These are phyloP conservation scores for Grifola frondosa DNA, from an alignment of 1,284 basidiomycete species.

Conservation along the genomic window DNA sequence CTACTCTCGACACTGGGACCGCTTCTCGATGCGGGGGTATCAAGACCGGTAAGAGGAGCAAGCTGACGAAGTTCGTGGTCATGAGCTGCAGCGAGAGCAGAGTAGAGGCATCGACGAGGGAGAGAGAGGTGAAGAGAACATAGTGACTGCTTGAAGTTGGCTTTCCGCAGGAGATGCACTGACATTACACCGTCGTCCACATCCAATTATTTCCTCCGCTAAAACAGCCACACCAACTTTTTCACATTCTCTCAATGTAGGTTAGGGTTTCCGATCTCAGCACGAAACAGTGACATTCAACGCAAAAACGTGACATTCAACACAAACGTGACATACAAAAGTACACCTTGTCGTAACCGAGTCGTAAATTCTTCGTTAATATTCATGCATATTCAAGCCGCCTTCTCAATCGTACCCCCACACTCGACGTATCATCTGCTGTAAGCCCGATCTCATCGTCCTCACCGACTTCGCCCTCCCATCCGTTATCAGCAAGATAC, in stretches of 20 bases:
- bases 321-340: constrained; percentile 1
- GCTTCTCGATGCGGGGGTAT: too few relatives aligned
- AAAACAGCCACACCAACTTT: constrained; percentile 11
- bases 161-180: constrained; percentile 27
- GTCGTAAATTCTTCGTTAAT: neutral
- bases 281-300: too few relatives aligned
- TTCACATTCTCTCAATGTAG: too few relatives aligned
- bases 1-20: too few relatives aligned
- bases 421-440: constrained; percentile 19
- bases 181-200: constrained; percentile 31
- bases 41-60: too few relatives aligned
- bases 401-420: constrained; percentile 16
- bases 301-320: too few relatives aligned
- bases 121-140: constrained; percentile 21
- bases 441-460: constrained; percentile 43
- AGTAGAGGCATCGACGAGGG: constrained; percentile 25
- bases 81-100: constrained; percentile 25
- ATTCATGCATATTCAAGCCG: constrained; percentile 3
- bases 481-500: constrained; percentile 64
- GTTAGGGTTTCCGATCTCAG: constrained; percentile 7
- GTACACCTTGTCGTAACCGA: too few relatives aligned
- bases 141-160: constrained; percentile 24
- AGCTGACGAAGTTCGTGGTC: constrained; percentile 9
- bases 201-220: too few relatives aligned
- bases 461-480: constrained; percentile 66